phyloP scores from a whole-genome alignment of 129 eudicot genomes.

The Heracleum sosnowskyi region DNA sequence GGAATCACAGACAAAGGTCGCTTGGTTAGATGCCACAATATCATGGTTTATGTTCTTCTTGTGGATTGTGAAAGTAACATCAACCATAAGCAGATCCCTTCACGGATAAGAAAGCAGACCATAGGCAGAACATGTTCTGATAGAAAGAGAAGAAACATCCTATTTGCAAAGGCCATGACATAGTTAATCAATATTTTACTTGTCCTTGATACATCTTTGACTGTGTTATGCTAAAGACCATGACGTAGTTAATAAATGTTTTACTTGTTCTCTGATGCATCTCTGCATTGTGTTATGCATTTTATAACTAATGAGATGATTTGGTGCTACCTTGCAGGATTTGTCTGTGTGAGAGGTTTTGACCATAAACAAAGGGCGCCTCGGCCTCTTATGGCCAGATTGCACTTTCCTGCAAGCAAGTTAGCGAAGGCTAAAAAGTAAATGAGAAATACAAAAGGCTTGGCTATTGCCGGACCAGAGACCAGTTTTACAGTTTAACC shows the following conservation, averaged over 20 bases:
- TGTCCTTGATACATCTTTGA: background rate
- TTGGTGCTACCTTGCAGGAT: slow-evolving; percentile 40
- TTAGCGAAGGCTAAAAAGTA: slow-evolving; percentile 44
- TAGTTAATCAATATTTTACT: background rate
- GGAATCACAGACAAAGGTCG: background rate
- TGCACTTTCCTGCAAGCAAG: slow-evolving; percentile 78
- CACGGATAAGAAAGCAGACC: background rate
- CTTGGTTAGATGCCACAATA: background rate
- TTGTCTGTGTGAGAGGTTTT: slow-evolving; percentile 87
- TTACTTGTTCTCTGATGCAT: background rate
- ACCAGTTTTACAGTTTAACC: slow-evolving; percentile 20
- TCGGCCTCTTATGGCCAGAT: slow-evolving; percentile 69
- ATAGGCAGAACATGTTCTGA: background rate
- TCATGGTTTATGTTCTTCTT: background rate
- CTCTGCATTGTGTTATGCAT: background rate
- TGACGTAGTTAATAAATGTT: background rate
- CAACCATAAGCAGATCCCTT: background rate
- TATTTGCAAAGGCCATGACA: background rate
- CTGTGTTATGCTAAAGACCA: background rate
- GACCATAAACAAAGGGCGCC: slow-evolving; percentile 65
- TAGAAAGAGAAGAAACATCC: background rate
- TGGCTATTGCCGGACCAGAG: slow-evolving; percentile 18
- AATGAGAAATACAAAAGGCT: slow-evolving; percentile 29
- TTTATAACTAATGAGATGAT: slow-evolving; percentile 6
- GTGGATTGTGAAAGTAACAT: background rate